Conservation (phyloP, 805 yeast species). For the Saturnispora dispora region DNA sequence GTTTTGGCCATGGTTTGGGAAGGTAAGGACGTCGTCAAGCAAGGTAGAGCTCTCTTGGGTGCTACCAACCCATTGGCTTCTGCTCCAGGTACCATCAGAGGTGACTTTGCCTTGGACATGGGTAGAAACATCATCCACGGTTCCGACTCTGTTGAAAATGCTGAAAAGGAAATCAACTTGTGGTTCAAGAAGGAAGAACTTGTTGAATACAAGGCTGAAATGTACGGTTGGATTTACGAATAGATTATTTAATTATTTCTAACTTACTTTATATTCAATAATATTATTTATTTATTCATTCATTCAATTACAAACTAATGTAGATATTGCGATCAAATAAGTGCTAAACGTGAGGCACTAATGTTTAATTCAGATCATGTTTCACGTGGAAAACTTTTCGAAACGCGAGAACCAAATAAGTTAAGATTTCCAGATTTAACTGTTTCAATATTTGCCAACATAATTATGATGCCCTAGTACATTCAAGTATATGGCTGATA, state of each 20-base stretch:
- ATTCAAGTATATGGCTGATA: too few species aligned
- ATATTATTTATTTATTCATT: not conserved
- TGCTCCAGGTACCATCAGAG: slow-evolving; percentile 99
- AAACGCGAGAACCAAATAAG: not conserved
- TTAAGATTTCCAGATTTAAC: too few species aligned
- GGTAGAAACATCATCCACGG: slow-evolving; percentile 99
- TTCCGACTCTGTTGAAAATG: slow-evolving; percentile 97
- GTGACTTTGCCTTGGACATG: slow-evolving; percentile 96
- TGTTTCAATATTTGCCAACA: too few species aligned
- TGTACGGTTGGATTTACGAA: slow-evolving; percentile 90
- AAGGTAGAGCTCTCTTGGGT: slow-evolving; percentile 95
- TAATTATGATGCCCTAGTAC: too few species aligned
- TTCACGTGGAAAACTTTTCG: not conserved
- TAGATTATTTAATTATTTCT: slow-evolving; percentile 29
- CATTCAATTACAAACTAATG: not conserved
- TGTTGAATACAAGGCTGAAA: slow-evolving; percentile 81
- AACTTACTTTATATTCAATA: not conserved
- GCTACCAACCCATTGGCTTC: slow-evolving; percentile 97
- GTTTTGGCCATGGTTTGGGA: slow-evolving; percentile 99
- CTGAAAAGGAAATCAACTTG: slow-evolving; percentile 87
- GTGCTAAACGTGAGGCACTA: too few species aligned
- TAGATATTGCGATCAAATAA: too few species aligned
- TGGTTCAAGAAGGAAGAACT: slow-evolving; percentile 99
- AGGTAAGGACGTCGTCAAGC: slow-evolving; percentile 99
- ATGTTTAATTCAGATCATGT: not conserved